Evolutionary conservation across 768 basidiomycete genomes (phyloP).

Genomic region (Boletus subcaerulescens): DNA sequence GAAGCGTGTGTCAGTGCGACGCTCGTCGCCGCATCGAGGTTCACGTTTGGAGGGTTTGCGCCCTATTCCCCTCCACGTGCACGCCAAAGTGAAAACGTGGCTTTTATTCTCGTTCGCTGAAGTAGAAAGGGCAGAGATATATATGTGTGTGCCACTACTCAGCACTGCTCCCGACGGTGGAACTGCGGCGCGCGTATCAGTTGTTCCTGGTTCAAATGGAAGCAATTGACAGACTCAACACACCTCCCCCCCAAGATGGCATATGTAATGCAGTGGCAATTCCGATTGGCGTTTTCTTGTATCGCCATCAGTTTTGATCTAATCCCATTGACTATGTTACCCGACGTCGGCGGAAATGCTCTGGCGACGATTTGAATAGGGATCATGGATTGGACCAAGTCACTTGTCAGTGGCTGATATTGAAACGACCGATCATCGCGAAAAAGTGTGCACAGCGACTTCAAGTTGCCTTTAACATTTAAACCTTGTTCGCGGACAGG

Average conservation of each 20-base stretch:
- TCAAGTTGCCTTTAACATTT: neutral
- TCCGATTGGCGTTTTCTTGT: no score
- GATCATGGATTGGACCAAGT: no score
- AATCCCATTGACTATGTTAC: neutral
- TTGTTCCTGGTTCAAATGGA: neutral
- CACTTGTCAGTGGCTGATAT: slow-evolving; percentile 1
- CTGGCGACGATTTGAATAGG: slow-evolving; percentile 2
- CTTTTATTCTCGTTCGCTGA: neutral
- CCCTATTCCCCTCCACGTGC: neutral
- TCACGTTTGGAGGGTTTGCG: neutral
- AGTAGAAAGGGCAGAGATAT: neutral
- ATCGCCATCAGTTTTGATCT: no score
- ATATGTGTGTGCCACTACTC: no score
- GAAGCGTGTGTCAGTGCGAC: neutral
- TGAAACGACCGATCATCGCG: slow-evolving; percentile 11
- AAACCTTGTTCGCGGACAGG: slow-evolving; percentile 2
- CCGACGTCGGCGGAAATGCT: slow-evolving; percentile 9
- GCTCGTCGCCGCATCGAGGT: no score
- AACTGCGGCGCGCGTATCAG: neutral
- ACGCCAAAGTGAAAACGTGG: neutral
- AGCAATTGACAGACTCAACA: no score
- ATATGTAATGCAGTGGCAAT: no score
- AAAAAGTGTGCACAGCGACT: no score
- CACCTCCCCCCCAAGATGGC: no score
- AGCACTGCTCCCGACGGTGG: neutral